phyloP scores from a whole-genome alignment of 805 yeast species.

The Starmerella potacharoeniae region DNA sequence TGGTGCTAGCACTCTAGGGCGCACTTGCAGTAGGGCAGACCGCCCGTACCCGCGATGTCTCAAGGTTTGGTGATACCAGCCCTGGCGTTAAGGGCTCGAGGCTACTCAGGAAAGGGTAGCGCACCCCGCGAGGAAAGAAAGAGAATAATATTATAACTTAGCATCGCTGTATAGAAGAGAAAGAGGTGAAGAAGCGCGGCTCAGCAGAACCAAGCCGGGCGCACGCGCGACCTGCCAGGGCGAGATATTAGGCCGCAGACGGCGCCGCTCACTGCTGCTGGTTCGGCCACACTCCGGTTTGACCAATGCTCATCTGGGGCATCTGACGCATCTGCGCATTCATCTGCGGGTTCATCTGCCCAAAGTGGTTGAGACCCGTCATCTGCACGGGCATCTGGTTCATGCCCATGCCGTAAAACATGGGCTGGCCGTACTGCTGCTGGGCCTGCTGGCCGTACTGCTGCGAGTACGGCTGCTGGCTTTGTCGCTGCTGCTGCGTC shows the following conservation, averaged over 20 bases:
- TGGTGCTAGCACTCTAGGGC: not conserved
- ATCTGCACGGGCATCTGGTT: constrained; percentile 21
- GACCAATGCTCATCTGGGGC: constrained; percentile 21
- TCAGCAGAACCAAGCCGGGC: not conserved
- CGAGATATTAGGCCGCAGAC: not conserved
- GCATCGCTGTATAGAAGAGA: not conserved
- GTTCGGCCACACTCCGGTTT: constrained; percentile 22
- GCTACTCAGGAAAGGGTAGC: not conserved
- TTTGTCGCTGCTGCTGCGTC: constrained; percentile 4
- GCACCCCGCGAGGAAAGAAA: not conserved
- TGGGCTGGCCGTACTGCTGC: constrained; percentile 18
- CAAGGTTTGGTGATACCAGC: constrained; percentile 1
- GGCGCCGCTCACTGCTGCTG: constrained; percentile 17
- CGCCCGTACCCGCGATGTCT: constrained; percentile 3
- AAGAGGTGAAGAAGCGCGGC: not conserved
- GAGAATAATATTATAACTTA: not conserved
- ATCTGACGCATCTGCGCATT: constrained; percentile 21
- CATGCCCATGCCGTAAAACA: constrained; percentile 21
- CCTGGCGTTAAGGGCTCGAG: not conserved
- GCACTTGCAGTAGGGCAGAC: not conserved
- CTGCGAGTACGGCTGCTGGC: constrained; percentile 19
- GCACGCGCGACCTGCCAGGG: not conserved
- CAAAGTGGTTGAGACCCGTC: constrained; percentile 16
- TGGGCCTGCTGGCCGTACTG: constrained; percentile 17
- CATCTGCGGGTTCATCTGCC: constrained; percentile 20